phyloP scores from a whole-genome alignment of 2,329 filamentous ascomycete species.

The Orbilia quercus region DNA sequence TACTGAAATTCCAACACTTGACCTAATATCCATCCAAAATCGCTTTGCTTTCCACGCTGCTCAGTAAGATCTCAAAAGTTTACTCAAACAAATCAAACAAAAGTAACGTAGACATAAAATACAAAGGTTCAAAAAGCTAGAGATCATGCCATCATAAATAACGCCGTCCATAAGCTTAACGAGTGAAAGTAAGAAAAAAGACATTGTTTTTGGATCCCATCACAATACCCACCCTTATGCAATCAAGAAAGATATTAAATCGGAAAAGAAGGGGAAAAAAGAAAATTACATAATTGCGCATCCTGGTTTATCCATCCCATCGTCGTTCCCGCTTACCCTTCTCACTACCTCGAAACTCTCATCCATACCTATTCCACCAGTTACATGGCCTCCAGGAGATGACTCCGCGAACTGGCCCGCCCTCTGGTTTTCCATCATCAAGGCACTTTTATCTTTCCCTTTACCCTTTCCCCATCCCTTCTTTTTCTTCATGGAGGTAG shows the following conservation, averaged over 20 bases:
- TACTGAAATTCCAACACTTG: not conserved
- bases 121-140: too few species aligned
- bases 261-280: not conserved
- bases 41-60: constrained; percentile 10
- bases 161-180: too few species aligned
- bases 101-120: too few species aligned
- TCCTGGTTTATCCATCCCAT: constrained; percentile 23
- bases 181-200: too few species aligned
- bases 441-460: constrained; percentile 43
- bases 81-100: too few species aligned
- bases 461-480: constrained; percentile 54
- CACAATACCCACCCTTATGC: too few species aligned
- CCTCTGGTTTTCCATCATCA: constrained; percentile 34
- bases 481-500: constrained; percentile 57
- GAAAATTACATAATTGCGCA: constrained; percentile 46
- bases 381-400: constrained; percentile 23
- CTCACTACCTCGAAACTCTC: constrained; percentile 53
- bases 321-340: constrained; percentile 26
- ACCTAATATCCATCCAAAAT: not conserved
- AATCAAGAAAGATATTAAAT: not conserved
- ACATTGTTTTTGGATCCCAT: too few species aligned
- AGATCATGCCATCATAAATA: too few species aligned
- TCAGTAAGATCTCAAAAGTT: too few species aligned
- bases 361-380: constrained; percentile 48
- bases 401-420: constrained; percentile 6